A percentile compares a stretch with the other conserved stretches of the same genome.
Evolutionary conservation across 2,329 filamentous ascomycete genomes (phyloP).

Genomic region (Dactylellina cionopaga): DNA sequence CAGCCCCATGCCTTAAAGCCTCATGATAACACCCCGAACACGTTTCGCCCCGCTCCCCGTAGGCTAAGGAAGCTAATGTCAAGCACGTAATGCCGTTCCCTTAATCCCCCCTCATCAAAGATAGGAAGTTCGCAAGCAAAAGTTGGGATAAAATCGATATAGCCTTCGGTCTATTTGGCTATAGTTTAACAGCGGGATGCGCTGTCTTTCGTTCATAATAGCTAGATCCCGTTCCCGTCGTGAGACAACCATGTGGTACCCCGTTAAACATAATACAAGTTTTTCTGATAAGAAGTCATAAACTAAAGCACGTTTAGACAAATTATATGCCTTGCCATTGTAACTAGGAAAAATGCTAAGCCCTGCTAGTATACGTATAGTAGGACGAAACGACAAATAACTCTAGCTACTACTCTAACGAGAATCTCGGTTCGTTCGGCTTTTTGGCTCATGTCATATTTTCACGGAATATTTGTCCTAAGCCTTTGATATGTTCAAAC

Average conservation of each 20-base stretch:
- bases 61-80: slow-evolving; percentile 43
- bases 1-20: neutral
- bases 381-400: neutral
- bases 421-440: neutral
- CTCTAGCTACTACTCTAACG: neutral
- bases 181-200: slow-evolving; percentile 31
- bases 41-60: slow-evolving; percentile 43
- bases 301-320: too few species aligned
- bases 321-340: too few species aligned
- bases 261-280: neutral
- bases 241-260: slow-evolving; percentile 28
- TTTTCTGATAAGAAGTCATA: too few species aligned
- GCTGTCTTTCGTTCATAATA: slow-evolving; percentile 38
- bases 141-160: slow-evolving; percentile 36
- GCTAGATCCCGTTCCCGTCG: slow-evolving; percentile 46
- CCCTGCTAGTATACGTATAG: slow-evolving; percentile 16
- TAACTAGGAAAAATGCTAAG: slow-evolving; percentile 4
- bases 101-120: slow-evolving; percentile 18
- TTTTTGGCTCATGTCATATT: slow-evolving; percentile 9
- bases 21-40: slow-evolving; percentile 32
- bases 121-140: slow-evolving; percentile 28
- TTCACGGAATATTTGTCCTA: neutral
- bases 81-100: slow-evolving; percentile 48
- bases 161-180: slow-evolving; percentile 8
- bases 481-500: too few species aligned